A percentile compares a stretch with the other conserved stretches of the same genome.
phyloP scores from a whole-genome alignment of 441 rosid genomes.

The Erodium moschatum region DNA sequence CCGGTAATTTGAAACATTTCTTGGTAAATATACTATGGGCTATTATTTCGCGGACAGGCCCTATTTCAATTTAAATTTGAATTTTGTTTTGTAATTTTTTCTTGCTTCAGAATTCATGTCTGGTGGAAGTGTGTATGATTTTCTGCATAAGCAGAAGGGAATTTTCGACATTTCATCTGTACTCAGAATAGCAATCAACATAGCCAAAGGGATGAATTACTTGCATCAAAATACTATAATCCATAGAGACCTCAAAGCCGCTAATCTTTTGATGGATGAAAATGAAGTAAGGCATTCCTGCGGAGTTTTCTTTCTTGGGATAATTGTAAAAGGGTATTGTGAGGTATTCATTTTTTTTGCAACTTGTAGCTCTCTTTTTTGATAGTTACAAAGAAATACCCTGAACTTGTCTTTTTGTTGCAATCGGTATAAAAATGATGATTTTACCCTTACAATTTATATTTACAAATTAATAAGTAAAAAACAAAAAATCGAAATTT shows the following conservation, averaged over 20 bases:
- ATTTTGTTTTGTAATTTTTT: slow-evolving; percentile 4
- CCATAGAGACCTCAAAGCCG: slow-evolving; percentile 26
- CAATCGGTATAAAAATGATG: too few species aligned
- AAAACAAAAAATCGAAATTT: too few species aligned
- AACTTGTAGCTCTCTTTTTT: background rate
- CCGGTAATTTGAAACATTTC: slow-evolving; percentile 33
- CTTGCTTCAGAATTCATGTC: slow-evolving; percentile 47
- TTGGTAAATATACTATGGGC: background rate
- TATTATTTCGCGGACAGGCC: slow-evolving; percentile 8
- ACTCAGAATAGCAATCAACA: slow-evolving; percentile 52
- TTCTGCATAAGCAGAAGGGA: slow-evolving; percentile 48
- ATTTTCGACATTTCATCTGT: slow-evolving; percentile 39
- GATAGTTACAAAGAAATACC: too few species aligned
- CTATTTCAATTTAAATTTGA: slow-evolving; percentile 1
- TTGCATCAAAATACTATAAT: slow-evolving; percentile 48
- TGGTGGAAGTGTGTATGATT: slow-evolving; percentile 63
- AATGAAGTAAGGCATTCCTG: slow-evolving; percentile 43
- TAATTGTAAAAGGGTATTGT: too few species aligned
- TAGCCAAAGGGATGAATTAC: slow-evolving; percentile 52
- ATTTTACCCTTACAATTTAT: too few species aligned
- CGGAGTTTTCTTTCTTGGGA: slow-evolving; percentile 8
- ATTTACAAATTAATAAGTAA: too few species aligned
- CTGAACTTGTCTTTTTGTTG: too few species aligned
- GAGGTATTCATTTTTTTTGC: too few species aligned
- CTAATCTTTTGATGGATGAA: slow-evolving; percentile 64